Conservation (phyloP, 768 basidiomycete species). For the Lactarius tabidus region DNA sequence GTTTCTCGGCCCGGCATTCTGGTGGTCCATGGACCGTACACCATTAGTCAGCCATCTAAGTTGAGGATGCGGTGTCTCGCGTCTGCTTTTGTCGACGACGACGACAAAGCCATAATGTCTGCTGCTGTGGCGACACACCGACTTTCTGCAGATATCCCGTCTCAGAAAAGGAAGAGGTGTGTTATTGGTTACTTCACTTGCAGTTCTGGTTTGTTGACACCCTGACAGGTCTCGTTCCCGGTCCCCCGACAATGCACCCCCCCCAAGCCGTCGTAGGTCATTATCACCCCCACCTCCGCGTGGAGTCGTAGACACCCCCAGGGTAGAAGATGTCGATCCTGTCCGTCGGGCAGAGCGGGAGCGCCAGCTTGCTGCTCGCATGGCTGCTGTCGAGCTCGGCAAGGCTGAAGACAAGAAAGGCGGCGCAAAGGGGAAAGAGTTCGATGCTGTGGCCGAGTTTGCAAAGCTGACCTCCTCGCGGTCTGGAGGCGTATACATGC, state of each 20-base stretch:
- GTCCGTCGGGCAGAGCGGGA: slow-evolving; percentile 72
- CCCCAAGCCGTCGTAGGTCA: slow-evolving; percentile 42
- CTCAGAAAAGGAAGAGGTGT: slow-evolving; percentile 25
- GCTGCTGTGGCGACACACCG: slow-evolving; percentile 8
- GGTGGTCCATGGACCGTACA: not conserved
- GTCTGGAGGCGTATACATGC: slow-evolving; percentile 95
- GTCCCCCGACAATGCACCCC: slow-evolving; percentile 36
- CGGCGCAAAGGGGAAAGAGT: slow-evolving; percentile 39
- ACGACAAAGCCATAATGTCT: slow-evolving; percentile 14
- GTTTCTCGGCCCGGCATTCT: not conserved
- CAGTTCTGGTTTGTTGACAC: not conserved
- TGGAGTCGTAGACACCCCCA: slow-evolving; percentile 39
- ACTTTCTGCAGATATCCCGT: not conserved
- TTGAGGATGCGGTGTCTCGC: not conserved
- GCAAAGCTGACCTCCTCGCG: slow-evolving; percentile 77
- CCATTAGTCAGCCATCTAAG: slow-evolving; percentile 10
- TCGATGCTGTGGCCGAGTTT: slow-evolving; percentile 82
- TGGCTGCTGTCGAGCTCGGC: slow-evolving; percentile 66
- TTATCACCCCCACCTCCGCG: slow-evolving; percentile 35
- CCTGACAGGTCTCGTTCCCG: slow-evolving; percentile 34
- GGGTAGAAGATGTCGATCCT: slow-evolving; percentile 72
- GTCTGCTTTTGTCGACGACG: not conserved
- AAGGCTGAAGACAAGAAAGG: slow-evolving; percentile 42
- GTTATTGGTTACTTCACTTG: not conserved
- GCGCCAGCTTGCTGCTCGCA: slow-evolving; percentile 67